Evolutionary conservation across 148 eudicot genomes (phyloP).

Genomic region (Arctostaphylos glauca): DNA sequence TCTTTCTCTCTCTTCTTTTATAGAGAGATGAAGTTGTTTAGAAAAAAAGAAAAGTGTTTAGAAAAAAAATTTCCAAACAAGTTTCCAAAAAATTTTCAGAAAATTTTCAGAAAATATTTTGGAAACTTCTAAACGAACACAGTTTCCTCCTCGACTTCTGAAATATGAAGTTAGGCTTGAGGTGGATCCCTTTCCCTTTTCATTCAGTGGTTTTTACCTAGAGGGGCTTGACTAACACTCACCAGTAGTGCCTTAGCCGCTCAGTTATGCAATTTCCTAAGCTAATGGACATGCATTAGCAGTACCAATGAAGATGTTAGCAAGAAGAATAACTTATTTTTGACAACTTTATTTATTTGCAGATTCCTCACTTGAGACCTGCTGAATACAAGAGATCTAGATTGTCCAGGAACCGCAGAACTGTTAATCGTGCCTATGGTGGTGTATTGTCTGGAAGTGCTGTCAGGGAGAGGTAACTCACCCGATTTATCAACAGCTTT

Average conservation of each 20-base stretch:
- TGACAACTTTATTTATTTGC: background rate
- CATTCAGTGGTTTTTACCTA: background rate
- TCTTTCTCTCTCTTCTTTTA: too few relatives aligned
- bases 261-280: background rate
- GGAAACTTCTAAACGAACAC: too few relatives aligned
- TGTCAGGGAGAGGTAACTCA: constrained; percentile 46
- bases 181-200: too few relatives aligned
- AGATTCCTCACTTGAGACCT: constrained; percentile 52
- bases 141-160: background rate
- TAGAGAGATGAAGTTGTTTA: too few relatives aligned
- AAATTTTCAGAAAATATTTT: too few relatives aligned
- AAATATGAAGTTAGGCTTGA: background rate
- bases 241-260: background rate
- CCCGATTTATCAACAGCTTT: background rate
- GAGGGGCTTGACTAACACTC: background rate
- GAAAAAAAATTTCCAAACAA: too few relatives aligned
- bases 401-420: constrained; percentile 44
- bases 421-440: constrained; percentile 50
- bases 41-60: too few relatives aligned
- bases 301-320: background rate
- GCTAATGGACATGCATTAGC: background rate
- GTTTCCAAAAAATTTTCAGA: too few relatives aligned
- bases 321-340: background rate
- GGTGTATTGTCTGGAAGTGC: constrained; percentile 50
- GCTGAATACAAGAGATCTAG: constrained; percentile 50